A percentile compares a stretch with the other conserved stretches of the same genome.
phyloP scores from a whole-genome alignment of 768 basidiomycete species.

The Roridomyces roridus region DNA sequence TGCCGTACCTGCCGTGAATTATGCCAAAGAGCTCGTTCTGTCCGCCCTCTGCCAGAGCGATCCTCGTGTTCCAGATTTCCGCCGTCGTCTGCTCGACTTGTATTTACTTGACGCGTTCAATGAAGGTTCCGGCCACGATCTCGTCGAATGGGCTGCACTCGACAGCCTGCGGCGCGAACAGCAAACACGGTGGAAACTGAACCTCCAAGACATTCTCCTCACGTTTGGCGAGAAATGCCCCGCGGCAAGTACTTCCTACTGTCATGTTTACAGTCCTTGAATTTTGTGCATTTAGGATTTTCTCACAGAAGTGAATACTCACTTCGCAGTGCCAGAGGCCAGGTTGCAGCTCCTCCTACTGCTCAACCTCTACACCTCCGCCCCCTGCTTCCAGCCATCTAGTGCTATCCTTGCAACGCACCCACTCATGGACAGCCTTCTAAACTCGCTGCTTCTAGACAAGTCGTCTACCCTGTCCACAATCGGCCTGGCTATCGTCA shows the following conservation, averaged over 20 bases:
- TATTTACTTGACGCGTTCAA: slow-evolving; percentile 81
- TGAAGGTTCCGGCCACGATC: slow-evolving; percentile 75
- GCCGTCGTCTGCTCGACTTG: slow-evolving; percentile 71
- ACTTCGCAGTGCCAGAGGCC: slow-evolving; percentile 63
- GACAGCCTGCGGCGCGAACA: slow-evolving; percentile 66
- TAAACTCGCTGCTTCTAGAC: slow-evolving; percentile 74
- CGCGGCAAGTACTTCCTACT: slow-evolving; percentile 53
- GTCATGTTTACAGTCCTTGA: slow-evolving; percentile 1
- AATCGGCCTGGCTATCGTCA: slow-evolving; percentile 65
- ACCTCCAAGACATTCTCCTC: slow-evolving; percentile 78
- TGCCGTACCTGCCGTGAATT: slow-evolving; percentile 57
- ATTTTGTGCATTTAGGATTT: slow-evolving; percentile 58
- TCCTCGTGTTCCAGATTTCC: slow-evolving; percentile 63
- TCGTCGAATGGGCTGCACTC: slow-evolving; percentile 75
- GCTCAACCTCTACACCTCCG: slow-evolving; percentile 66
- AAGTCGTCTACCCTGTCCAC: slow-evolving; percentile 75
- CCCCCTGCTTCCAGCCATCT: slow-evolving; percentile 54
- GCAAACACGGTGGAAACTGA: slow-evolving; percentile 74
- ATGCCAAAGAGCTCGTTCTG: slow-evolving; percentile 77
- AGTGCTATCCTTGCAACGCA: slow-evolving; percentile 62
- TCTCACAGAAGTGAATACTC: slow-evolving; percentile 67
- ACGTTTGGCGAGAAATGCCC: slow-evolving; percentile 68
- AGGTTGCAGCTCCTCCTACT: slow-evolving; percentile 76
- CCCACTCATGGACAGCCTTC: slow-evolving; percentile 66
- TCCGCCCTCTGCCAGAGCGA: slow-evolving; percentile 61